A percentile compares a stretch with the other conserved stretches of the same genome.
Conservation (phyloP, 257 asterid genomes). For the Mitragyna speciosa region DNA sequence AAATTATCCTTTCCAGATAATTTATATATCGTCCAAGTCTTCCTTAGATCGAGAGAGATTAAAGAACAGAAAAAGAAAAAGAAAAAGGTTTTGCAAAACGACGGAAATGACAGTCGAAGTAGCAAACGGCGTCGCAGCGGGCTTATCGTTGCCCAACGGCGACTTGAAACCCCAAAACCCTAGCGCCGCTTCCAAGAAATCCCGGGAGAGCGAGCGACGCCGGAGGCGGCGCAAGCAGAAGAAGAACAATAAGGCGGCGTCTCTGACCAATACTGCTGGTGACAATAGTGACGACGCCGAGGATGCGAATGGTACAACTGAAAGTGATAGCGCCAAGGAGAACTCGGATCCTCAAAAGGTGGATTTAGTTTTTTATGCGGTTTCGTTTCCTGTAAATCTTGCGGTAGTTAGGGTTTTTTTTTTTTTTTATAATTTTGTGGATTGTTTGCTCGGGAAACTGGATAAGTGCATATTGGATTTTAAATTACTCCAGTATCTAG, state of each 20-base stretch:
- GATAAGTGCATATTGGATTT: not conserved
- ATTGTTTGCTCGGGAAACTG: not conserved
- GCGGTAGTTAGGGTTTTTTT: not conserved
- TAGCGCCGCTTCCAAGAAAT: slow-evolving; percentile 46
- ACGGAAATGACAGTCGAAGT: slow-evolving; percentile 30
- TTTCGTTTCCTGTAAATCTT: slow-evolving; percentile 7
- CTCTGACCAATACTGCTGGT: slow-evolving; percentile 39
- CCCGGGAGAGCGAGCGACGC: slow-evolving; percentile 67
- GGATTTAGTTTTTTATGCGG: not conserved
- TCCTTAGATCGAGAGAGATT: not conserved
- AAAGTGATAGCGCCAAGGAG: slow-evolving; percentile 57
- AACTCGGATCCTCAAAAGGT: slow-evolving; percentile 75
- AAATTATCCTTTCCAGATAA: too few species aligned
- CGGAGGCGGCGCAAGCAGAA: slow-evolving; percentile 95
- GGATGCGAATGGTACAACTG: slow-evolving; percentile 43
- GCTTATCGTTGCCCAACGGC: slow-evolving; percentile 31
- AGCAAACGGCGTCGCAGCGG: slow-evolving; percentile 15
- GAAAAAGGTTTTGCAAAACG: not conserved
- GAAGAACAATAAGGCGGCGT: slow-evolving; percentile 60
- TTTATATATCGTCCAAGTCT: too few species aligned
- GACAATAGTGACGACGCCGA: slow-evolving; percentile 52
- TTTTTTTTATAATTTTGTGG: not conserved
- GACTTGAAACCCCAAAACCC: slow-evolving; percentile 50
- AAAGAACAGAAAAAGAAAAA: not conserved
- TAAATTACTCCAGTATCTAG: not conserved